Evolutionary conservation across 257 asterid species (phyloP).

Genomic region (Solanum peruvianum): DNA sequence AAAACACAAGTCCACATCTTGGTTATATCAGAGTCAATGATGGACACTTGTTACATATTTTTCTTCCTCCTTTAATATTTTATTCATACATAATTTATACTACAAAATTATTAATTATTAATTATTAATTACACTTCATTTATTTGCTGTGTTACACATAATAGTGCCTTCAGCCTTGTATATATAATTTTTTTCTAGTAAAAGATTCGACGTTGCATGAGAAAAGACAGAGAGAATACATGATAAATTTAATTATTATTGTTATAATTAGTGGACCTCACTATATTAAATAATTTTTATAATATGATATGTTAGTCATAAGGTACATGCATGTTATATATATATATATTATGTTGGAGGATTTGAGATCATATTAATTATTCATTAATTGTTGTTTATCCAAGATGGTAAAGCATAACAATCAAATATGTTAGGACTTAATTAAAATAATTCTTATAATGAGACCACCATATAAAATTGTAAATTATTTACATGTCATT

Average conservation of each 20-base stretch:
- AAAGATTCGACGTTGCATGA: slow-evolving; percentile 39
- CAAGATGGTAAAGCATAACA: background rate
- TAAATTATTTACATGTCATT: background rate
- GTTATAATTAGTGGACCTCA: background rate
- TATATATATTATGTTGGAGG: background rate
- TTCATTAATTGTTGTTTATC: background rate
- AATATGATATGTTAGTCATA: background rate
- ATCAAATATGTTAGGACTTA: background rate
- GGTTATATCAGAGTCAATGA: slow-evolving; percentile 33
- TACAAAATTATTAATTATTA: background rate
- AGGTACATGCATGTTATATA: background rate
- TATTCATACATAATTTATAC: background rate
- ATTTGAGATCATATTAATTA: background rate
- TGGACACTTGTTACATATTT: slow-evolving; percentile 41
- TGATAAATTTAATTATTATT: background rate
- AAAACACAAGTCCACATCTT: slow-evolving; percentile 15
- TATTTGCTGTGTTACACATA: background rate
- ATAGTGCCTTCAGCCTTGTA: slow-evolving; percentile 4
- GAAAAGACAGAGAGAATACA: slow-evolving; percentile 28
- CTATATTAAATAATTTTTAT: background rate
- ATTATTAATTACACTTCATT: background rate
- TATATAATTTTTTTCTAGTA: background rate
- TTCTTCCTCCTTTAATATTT: slow-evolving; percentile 1
- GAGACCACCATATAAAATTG: background rate
- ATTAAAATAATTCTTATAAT: background rate